These are phyloP conservation scores for Aspergillus sp. DNA, from an alignment of 2,329 filamentous ascomycete genomes.

Conservation along the genomic window DNA sequence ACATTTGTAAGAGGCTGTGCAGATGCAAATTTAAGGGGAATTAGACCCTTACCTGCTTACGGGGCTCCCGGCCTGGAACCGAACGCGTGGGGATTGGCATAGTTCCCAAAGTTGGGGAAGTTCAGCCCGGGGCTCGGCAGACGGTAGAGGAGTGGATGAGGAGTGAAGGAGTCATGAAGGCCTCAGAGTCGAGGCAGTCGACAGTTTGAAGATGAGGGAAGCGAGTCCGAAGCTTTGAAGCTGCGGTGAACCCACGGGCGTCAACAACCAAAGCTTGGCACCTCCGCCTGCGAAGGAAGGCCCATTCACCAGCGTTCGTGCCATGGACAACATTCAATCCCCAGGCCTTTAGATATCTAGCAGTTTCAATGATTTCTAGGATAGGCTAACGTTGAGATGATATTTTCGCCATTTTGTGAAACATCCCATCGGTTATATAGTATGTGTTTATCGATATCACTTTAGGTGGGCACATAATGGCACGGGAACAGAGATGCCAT, in stretches of 20 bases:
- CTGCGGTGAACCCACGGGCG: conserved; percentile 1
- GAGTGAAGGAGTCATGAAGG: background rate
- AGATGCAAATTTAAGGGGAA: conserved; percentile 1
- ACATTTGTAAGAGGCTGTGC: conserved; percentile 18
- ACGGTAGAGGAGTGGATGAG: background rate
- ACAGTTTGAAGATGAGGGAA: background rate
- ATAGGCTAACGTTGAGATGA: background rate
- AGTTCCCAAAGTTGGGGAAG: background rate
- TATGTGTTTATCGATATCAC: background rate
- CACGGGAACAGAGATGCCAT: background rate
- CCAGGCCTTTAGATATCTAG: no score
- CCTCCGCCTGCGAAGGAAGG: background rate
- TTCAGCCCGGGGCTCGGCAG: background rate
- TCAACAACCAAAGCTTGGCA: conserved; percentile 4
- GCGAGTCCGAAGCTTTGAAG: background rate
- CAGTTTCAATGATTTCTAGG: no score
- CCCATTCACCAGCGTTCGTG: no score
- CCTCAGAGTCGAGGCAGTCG: background rate
- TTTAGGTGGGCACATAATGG: background rate
- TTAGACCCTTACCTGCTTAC: conserved; percentile 29
- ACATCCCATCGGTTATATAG: background rate
- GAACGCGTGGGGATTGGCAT: conserved; percentile 44
- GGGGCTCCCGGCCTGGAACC: conserved; percentile 34
- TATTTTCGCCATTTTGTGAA: background rate
- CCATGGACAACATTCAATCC: no score